phyloP scores from a whole-genome alignment of 2,329 filamentous ascomycete species.

The Lithohypha guttulata region DNA sequence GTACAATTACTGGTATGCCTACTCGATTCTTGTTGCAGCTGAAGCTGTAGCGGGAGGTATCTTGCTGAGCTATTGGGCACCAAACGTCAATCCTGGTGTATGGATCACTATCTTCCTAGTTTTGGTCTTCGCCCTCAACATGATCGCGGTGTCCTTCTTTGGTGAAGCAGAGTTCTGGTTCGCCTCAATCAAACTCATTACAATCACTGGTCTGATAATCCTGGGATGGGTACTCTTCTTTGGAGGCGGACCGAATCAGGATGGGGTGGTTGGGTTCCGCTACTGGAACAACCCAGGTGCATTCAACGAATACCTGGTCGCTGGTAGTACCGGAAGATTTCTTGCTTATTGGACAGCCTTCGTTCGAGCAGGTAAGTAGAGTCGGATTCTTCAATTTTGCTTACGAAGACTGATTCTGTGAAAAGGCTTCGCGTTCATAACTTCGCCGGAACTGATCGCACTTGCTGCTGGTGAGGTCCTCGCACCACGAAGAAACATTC shows the following conservation, averaged over 20 bases:
- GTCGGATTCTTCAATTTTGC: no score
- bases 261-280: constrained; percentile 57
- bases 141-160: constrained; percentile 33
- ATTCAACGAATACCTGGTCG: constrained; percentile 31
- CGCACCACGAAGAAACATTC: constrained; percentile 44
- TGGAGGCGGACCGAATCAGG: constrained; percentile 56
- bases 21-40: constrained; percentile 61
- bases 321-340: constrained; percentile 47
- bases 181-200: constrained; percentile 33
- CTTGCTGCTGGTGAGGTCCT: constrained; percentile 47
- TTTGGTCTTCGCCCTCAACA: constrained; percentile 24
- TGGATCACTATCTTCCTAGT: constrained; percentile 30
- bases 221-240: constrained; percentile 43
- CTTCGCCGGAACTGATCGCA: constrained; percentile 28
- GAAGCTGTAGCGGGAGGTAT: constrained; percentile 57
- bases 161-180: constrained; percentile 43
- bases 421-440: constrained; percentile 43
- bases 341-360: constrained; percentile 48
- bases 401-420: no score
- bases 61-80: constrained; percentile 51
- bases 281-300: constrained; percentile 72
- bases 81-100: constrained; percentile 37
- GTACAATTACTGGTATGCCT: constrained; percentile 29
- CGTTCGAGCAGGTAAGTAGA: constrained; percentile 43
- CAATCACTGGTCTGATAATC: constrained; percentile 72